Percentiles rank a stretch among this genome's conserved stretches.
These are phyloP conservation scores for Alternaria ventricosa DNA, from an alignment of 2,329 filamentous ascomycete species.

Conservation along the genomic window DNA sequence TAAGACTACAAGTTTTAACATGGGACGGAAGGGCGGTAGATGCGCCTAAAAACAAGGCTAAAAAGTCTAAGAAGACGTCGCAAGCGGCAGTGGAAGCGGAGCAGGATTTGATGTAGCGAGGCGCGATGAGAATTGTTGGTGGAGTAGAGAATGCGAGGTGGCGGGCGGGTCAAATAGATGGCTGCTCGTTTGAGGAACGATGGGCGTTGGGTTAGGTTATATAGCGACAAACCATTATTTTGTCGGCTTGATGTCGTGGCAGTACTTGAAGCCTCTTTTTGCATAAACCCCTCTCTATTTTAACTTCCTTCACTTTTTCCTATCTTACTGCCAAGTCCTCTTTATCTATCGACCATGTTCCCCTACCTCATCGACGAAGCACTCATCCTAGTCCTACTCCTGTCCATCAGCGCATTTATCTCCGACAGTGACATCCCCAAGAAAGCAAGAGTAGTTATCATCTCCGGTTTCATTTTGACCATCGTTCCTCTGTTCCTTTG, in stretches of 20 bases:
- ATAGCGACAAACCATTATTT: neutral
- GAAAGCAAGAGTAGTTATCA: neutral
- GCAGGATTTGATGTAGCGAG: neutral
- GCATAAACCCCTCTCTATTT: too few species aligned
- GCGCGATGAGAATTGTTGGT: neutral
- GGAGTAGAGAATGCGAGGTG: neutral
- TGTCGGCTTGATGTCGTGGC: accelerated
- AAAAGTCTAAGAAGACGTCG: neutral
- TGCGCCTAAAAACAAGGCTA: neutral
- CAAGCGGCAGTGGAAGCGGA: too few species aligned
- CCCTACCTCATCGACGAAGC: too few species aligned
- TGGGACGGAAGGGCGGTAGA: neutral
- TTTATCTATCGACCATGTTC: too few species aligned
- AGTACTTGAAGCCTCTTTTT: accelerated
- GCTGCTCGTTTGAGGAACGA: neutral
- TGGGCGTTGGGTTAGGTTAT: neutral
- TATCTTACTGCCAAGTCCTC: too few species aligned
- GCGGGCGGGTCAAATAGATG: neutral
- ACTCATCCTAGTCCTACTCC: too few species aligned
- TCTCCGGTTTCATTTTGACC: neutral
- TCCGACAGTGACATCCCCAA: neutral
- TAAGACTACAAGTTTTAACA: neutral
- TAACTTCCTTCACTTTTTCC: too few species aligned
- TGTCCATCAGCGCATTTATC: neutral
- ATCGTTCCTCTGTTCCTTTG: neutral